These are phyloP conservation scores for Apiospora marii DNA, from an alignment of 2,329 filamentous ascomycete genomes.

Conservation along the genomic window DNA sequence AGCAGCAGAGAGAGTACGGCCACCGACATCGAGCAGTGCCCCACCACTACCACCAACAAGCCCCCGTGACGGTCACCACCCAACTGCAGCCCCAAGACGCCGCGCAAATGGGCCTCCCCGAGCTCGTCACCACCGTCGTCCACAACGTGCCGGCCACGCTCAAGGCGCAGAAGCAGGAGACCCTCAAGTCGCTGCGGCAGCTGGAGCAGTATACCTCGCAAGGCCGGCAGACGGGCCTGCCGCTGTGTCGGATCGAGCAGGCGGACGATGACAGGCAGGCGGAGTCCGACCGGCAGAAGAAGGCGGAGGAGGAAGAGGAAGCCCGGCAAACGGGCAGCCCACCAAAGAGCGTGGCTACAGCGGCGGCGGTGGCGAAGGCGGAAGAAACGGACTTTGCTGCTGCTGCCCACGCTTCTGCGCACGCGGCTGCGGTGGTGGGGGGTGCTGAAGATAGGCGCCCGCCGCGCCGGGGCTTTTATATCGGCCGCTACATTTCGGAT, in stretches of 20 bases:
- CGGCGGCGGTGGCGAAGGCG: too few relatives aligned
- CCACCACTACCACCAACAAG: too few relatives aligned
- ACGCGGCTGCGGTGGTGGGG: too few relatives aligned
- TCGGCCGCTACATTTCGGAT: not conserved
- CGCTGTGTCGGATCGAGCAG: not conserved
- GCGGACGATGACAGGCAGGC: not conserved
- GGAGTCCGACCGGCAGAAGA: not conserved
- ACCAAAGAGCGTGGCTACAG: not conserved
- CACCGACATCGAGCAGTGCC: too few relatives aligned
- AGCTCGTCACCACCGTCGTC: not conserved
- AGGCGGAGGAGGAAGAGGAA: not conserved
- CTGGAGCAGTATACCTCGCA: not conserved
- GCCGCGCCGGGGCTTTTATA: not conserved
- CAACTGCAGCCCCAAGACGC: not conserved
- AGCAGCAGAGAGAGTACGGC: not conserved
- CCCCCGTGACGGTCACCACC: not conserved
- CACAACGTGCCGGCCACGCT: not conserved
- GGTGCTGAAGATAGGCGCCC: not conserved
- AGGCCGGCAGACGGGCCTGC: not conserved
- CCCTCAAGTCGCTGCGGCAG: not conserved
- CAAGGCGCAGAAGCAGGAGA: not conserved
- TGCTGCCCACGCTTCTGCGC: not conserved
- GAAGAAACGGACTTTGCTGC: not conserved
- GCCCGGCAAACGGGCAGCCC: not conserved
- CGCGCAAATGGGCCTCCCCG: not conserved